Base-by-base conservation (phyloP, 2,329 filamentous ascomycete genomes). In the Botrytis hyacinthi region DNA sequence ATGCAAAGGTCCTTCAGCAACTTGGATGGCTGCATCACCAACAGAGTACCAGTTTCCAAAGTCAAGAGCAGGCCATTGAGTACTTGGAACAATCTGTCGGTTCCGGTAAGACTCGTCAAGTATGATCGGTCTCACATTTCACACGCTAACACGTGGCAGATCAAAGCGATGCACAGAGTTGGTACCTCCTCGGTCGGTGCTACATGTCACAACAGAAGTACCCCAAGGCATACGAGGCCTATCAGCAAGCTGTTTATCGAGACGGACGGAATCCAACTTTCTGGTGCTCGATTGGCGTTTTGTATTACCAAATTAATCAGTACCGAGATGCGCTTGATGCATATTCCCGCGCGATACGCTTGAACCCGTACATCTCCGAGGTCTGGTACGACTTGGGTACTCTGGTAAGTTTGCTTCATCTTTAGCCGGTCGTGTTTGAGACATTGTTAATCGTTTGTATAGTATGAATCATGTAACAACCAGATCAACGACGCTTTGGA, bases 161-260 rank as follows among this genome's bases (percentile, higher is more conserved):
- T 81, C 95, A 97, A 83, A 92, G 87, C 77, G 96, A 98, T 83
- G 94, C 96, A 37, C 96, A 98, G 84, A 98, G 95, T 84, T 99
- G 96, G 96, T 99, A 99, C 83, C 88, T 99, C 42, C 90, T 99
- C 70, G 96, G 96, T 61, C 91, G 96, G 78, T 98, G 96, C 85
- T 99, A 98, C 86, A 98, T 99, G 96, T 97, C 95, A 77, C 95
- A 98, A 84, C 94, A 97, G 82, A 98, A 98, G 83, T 98, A 98
- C 80, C 95, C 95, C 80, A 98, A 98, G 83, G 96, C 96, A 0
- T 98, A 98, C 80, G 96, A 99, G 81, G 95, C 96, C 9, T 98
- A 98, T 83, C 96, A 99, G 82, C 96, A 99, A 85, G 96, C 96
- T 4, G 96, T 99, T 57, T 99, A 99, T 81, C 94, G 96, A 73